phyloP scores from a whole-genome alignment of 768 basidiomycete species.

The Epithele typhae region DNA sequence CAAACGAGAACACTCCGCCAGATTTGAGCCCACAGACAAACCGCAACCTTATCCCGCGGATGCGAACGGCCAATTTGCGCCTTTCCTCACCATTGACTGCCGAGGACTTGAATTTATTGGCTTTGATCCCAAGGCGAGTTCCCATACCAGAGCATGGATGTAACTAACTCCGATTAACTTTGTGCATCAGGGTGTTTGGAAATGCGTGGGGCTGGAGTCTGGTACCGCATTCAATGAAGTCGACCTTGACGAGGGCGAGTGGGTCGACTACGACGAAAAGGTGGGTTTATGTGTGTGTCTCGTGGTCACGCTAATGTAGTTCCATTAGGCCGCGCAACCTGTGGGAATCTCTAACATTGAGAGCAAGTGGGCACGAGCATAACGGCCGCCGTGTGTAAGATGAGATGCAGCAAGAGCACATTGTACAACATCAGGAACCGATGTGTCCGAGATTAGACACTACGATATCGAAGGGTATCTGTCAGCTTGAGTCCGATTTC shows the following conservation, averaged over 20 bases:
- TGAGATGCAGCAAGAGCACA: no score
- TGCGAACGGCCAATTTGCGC: constrained; percentile 54
- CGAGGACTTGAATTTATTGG: constrained; percentile 78
- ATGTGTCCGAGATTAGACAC: no score
- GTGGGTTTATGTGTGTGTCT: no score
- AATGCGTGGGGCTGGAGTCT: constrained; percentile 57
- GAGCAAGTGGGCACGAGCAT: constrained; percentile 66
- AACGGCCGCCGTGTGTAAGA: no score
- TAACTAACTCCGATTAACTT: background rate
- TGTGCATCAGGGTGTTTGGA: constrained; percentile 67
- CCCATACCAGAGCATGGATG: background rate
- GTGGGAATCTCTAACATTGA: constrained; percentile 69
- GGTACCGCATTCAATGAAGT: constrained; percentile 59
- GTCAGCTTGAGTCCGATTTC: no score
- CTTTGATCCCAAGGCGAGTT: constrained; percentile 68
- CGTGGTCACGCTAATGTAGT: no score
- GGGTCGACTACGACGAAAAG: constrained; percentile 93
- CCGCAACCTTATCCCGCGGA: constrained; percentile 56
- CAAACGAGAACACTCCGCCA: constrained; percentile 79
- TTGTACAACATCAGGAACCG: no score
- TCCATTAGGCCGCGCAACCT: constrained; percentile 48
- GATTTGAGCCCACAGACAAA: constrained; percentile 55
- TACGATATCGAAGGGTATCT: no score
- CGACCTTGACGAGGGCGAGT: constrained; percentile 63
- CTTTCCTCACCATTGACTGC: constrained; percentile 75